Conservation (phyloP, 2,329 filamentous ascomycete species). For the Botrytis hyacinthi region DNA sequence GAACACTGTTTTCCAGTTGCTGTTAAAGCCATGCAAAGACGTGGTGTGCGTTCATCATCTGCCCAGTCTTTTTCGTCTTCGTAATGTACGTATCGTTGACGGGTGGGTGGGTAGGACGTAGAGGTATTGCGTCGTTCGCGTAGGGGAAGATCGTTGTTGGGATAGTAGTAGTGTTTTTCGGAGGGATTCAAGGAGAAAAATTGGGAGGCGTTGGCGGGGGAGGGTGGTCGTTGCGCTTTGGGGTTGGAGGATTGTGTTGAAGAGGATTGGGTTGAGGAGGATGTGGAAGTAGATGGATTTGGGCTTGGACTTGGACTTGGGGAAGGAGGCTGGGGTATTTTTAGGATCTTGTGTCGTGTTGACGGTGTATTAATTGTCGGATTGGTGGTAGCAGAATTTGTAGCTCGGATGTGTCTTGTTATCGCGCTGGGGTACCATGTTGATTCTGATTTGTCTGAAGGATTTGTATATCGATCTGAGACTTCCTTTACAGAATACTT, state of each 20-base stretch:
- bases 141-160: neutral
- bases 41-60: neutral
- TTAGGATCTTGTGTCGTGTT: neutral
- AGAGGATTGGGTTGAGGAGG: neutral
- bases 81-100: neutral
- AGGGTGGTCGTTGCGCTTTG: neutral
- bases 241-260: neutral
- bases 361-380: accelerated
- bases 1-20: neutral
- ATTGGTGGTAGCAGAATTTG: neutral
- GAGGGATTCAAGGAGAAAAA: neutral
- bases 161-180: neutral
- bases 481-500: neutral
- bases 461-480: neutral
- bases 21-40: neutral
- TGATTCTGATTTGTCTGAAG: too few relatives aligned
- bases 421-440: too few relatives aligned
- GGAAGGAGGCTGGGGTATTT: neutral
- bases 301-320: neutral
- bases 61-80: conserved; percentile 4
- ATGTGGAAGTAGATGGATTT: neutral
- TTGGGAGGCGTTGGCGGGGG: neutral
- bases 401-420: neutral
- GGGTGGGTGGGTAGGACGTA: neutral
- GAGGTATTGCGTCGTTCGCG: neutral